Base-by-base conservation (phyloP, 176 grass and related monocot genomes). In the Rhynchospora breviuscula region DNA sequence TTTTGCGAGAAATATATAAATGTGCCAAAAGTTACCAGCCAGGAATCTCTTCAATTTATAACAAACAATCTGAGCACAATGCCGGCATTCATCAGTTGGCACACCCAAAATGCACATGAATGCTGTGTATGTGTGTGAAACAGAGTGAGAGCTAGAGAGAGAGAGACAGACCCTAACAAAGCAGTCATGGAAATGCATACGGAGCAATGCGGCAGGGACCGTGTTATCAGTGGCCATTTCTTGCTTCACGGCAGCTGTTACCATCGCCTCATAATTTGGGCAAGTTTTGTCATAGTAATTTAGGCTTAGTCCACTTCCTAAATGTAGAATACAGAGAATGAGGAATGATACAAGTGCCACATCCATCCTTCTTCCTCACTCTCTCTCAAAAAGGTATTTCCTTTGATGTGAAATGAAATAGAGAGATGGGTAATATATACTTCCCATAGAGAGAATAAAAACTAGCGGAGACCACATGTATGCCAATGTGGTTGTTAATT, bases 101-200 rank as follows among this genome's bases (percentile, higher is more conserved):
- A 5, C 46, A 23, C 44, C 19, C 9, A 51, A 49, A 48, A 72
- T 67, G 63, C 26, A 35, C 12, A 33, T 15, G 29, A 35, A 49
- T 74, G 12, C 0, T 23, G 22, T 51, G 10, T 48, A 10, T 23
- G 45, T 35, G 45, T 33, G 74, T 23, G 73, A 47, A 53, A 15
- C 65, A 48, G 53, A 44, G 8, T 45, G 47, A 58, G 70, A 63
- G 19, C 35, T 40, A 63, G 56, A 17, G n/a, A 66, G n/a, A 66
- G 1, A 46, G 71, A 90, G 79, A 86, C 7, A 61, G 7, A 89
- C 94, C 88, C 94, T 83, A 45, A 97, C 87, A 63, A 97, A 94
- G 87, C 94, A 97, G 70, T 97, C 94, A 68, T 97, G 94, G 92
- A 97, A 97, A 71, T 97, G 94, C 88, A 98, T 49, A 6, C 95